Evolutionary conservation across 1,139 yeast species (phyloP).

Genomic region (Geotrichum bryndzae): DNA sequence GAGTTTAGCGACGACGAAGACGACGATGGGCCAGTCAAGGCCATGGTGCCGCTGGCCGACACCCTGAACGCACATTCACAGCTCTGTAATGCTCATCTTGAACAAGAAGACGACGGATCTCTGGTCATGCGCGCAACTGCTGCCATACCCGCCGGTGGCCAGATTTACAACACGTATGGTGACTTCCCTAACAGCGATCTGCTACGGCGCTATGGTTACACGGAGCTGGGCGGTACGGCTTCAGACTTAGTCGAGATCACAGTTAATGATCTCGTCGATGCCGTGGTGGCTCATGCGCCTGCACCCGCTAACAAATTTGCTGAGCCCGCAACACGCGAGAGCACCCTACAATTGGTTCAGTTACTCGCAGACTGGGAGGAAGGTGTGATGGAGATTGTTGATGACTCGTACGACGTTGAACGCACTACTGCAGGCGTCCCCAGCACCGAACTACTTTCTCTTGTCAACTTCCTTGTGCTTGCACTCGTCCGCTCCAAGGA

Average conservation of each 20-base stretch:
- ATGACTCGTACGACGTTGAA: conserved; percentile 32
- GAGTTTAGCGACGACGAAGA: conserved; percentile 37
- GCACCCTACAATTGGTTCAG: conserved; percentile 5
- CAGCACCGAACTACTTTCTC: conserved; percentile 20
- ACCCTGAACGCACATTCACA: conserved; percentile 79
- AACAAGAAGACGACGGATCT: conserved; percentile 29
- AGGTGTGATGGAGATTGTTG: conserved; percentile 28
- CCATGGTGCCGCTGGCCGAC: conserved; percentile 93
- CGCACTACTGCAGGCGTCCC: conserved; percentile 24
- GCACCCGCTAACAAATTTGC: conserved; percentile 19
- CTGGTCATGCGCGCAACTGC: conserved; percentile 68
- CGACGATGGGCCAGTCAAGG: conserved; percentile 52
- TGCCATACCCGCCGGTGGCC: conserved; percentile 57
- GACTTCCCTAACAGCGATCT: conserved; percentile 86
- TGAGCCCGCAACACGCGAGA: conserved; percentile 18
- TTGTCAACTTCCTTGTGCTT: conserved; percentile 15
- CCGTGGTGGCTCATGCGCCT: conserved; percentile 18
- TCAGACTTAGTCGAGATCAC: conserved; percentile 74
- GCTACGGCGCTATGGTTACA: conserved; percentile 85
- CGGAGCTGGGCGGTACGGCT: conserved; percentile 67
- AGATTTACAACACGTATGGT: conserved; percentile 82
- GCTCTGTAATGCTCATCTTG: conserved; percentile 67
- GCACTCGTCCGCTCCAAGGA: conserved; percentile 15
- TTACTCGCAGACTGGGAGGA: conserved; percentile 20
- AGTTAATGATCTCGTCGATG: conserved; percentile 22